Evolutionary conservation across 306 rosid genomes (phyloP), one percentile per base, ranked within the genome.

Genomic region (Cicer chorassanicum): DNA sequence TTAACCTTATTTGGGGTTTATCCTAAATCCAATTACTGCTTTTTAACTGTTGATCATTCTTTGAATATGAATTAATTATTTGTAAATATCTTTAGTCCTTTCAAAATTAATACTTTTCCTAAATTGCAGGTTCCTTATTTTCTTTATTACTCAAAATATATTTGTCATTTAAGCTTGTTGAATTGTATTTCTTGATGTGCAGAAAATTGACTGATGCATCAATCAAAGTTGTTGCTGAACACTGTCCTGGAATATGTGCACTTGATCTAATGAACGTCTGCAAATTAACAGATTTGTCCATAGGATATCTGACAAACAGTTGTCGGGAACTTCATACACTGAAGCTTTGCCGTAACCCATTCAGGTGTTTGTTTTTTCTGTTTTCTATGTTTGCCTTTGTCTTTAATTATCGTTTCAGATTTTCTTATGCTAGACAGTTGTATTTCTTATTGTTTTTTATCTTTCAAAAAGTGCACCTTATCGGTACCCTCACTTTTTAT

Each of bases 161-260:
- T 69, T 51, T 79, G 21, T 53, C 24, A 59, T 7, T 18, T n/a
- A 74, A 74, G 39, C 36, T 67, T 68, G 65, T 53, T 82, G 67
- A 24, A 69, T 72, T 48, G 70, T 83, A 19, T 64, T 51, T 60
- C 74, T 68, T 12, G 14, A 79, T 82, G 59, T 77, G 90, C 92
- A 94, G 99, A 76, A 85, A 88, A 56, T 73, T 95, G 85, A 95
- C 95, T 64, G 95, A 90, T 75, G 75, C 82, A 34, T 88, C 99
- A 67, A 78, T 92, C 71, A 83, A 90, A 87, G 83, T 74, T 57
- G 84, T 92, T 59, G 92, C 93, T 57, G 93, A 89, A 79, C 80
- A 75, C 29, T 94, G 97, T 81, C 80, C 88, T 4, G 82, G 83
- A 57, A 77, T 94, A 65, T 57, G 82, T 41, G 70, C 77, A 8